Base-by-base conservation (phyloP, 2,329 filamentous ascomycete genomes). In the Epichloe festucae region DNA sequence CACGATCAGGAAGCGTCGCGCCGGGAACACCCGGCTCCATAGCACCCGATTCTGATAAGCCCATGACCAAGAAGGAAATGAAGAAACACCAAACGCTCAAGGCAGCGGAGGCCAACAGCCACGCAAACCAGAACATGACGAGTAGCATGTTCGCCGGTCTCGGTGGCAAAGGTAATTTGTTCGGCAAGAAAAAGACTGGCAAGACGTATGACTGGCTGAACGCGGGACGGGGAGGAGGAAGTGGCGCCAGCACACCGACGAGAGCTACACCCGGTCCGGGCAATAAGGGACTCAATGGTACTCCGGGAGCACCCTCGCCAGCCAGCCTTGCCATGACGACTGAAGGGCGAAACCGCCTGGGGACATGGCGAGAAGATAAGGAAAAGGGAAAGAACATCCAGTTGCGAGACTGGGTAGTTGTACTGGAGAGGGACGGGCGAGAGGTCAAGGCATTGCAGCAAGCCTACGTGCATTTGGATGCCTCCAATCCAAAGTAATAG, bases 21-120 rank as follows among this genome's bases (percentile, higher is more conserved):
- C 74, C 79, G 11, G 76, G 76, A 2, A 84, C 80, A 0, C 79
- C 83, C 3, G 80, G 79, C 5, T 73, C 79, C 1, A 74, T 79
- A 42, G 80, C 83, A 1, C 77, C 82, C 1, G 83, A 85, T 50
- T 64, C 72, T 1, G 75, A 79, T 57, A 91, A 89, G 65, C 76
- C 81, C 3, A 76, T 87, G 49, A 86, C 85, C 4, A 96, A 96
- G 74, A 96, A 96, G 70, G 89, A 95, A 65, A 76, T 74, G 54
- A 81, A 85, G 63, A 88, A 84, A 66, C 85, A 83, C 56, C 77
- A 85, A 58, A 79, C 82, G n/a, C 84, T 88, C 54, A 87, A 86
- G 59, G 78, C 84, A 21, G 85, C 82, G 0, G 88, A 94, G 62
- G 85, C 85, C 17, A 84, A 84, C 53, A 86, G 84, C 57, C 89